Evolutionary conservation across 495 filamentous ascomycete species (phyloP).

Genomic region (Darksidea phi): DNA sequence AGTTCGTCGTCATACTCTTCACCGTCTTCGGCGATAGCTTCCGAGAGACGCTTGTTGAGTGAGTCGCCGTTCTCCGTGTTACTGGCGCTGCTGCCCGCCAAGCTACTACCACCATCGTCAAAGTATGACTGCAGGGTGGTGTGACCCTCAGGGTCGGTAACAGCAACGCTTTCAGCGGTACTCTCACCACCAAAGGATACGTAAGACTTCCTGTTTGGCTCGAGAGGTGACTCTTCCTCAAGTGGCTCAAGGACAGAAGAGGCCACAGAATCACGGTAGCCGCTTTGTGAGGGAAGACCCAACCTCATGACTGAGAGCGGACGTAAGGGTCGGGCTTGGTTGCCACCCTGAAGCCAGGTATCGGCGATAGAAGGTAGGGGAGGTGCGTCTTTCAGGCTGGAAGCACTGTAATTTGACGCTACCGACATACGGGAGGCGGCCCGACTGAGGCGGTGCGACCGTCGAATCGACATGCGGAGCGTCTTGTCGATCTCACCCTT

Average conservation of each 20-base stretch:
- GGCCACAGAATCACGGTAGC: slow-evolving; percentile 80
- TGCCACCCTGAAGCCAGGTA: slow-evolving; percentile 72
- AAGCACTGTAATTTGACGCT: slow-evolving; percentile 89
- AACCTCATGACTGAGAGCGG: slow-evolving; percentile 65
- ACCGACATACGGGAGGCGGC: slow-evolving; percentile 90
- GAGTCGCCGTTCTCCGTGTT: slow-evolving; percentile 61
- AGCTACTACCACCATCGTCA: slow-evolving; percentile 75
- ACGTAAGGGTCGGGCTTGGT: slow-evolving; percentile 50
- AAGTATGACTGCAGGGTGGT: slow-evolving; percentile 72
- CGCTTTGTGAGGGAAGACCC: slow-evolving; percentile 53
- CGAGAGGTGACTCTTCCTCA: slow-evolving; percentile 87
- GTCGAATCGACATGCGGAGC: slow-evolving; percentile 82
- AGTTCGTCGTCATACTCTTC: slow-evolving; percentile 73
- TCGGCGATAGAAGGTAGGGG: slow-evolving; percentile 97
- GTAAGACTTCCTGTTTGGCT: slow-evolving; percentile 91
- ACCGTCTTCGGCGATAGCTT: slow-evolving; percentile 69
- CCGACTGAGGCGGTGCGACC: slow-evolving; percentile 85
- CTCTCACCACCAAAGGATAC: slow-evolving; percentile 80
- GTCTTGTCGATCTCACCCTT: slow-evolving; percentile 91
- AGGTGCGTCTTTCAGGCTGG: slow-evolving; percentile 80
- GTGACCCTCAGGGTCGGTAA: slow-evolving; percentile 73
- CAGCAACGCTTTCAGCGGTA: slow-evolving; percentile 66
- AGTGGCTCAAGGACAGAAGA: slow-evolving; percentile 84
- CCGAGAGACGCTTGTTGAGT: slow-evolving; percentile 65
- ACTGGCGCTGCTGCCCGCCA: slow-evolving; percentile 66